Percentiles rank a stretch among this genome's conserved stretches.
Evolutionary conservation across 2,329 filamentous ascomycete species (phyloP).

Genomic region (Fusarium multiceps): DNA sequence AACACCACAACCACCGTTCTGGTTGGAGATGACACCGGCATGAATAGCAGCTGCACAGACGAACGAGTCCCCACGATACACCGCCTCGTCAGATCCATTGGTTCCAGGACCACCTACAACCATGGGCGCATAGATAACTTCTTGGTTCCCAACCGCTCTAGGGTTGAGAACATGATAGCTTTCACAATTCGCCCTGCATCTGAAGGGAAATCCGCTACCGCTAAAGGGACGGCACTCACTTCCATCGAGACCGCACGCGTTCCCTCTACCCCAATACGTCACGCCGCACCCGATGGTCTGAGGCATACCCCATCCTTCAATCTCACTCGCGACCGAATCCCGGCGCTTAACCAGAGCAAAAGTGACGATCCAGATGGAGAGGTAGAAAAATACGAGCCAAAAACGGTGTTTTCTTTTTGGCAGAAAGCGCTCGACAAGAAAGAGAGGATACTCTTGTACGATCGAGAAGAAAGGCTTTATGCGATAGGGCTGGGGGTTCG

Average conservation of each 20-base stretch:
- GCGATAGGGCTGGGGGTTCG: slow-evolving; percentile 58
- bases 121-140: slow-evolving; percentile 72
- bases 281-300: slow-evolving; percentile 73
- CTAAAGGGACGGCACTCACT: slow-evolving; percentile 80
- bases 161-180: slow-evolving; percentile 75
- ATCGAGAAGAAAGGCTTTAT: slow-evolving; percentile 72
- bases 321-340: slow-evolving; percentile 68
- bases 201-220: slow-evolving; percentile 76
- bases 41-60: slow-evolving; percentile 89
- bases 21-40: slow-evolving; percentile 78
- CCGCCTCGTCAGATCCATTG: slow-evolving; percentile 57
- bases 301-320: slow-evolving; percentile 75
- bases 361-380: slow-evolving; percentile 74
- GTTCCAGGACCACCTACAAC: slow-evolving; percentile 73
- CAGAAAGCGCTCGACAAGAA: slow-evolving; percentile 70
- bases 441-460: slow-evolving; percentile 74
- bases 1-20: slow-evolving; percentile 83
- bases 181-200: slow-evolving; percentile 78
- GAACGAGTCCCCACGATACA: slow-evolving; percentile 91
- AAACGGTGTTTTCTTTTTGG: slow-evolving; percentile 69
- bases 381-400: slow-evolving; percentile 68
- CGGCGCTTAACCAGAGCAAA: slow-evolving; percentile 76
- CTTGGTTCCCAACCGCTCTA: slow-evolving; percentile 77
- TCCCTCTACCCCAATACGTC: slow-evolving; percentile 77
- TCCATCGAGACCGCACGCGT: slow-evolving; percentile 79